Evolutionary conservation across 306 rosid species (phyloP), one percentile per base, ranked within the genome.

Genomic region (Cucurbita argyrosperma): DNA sequence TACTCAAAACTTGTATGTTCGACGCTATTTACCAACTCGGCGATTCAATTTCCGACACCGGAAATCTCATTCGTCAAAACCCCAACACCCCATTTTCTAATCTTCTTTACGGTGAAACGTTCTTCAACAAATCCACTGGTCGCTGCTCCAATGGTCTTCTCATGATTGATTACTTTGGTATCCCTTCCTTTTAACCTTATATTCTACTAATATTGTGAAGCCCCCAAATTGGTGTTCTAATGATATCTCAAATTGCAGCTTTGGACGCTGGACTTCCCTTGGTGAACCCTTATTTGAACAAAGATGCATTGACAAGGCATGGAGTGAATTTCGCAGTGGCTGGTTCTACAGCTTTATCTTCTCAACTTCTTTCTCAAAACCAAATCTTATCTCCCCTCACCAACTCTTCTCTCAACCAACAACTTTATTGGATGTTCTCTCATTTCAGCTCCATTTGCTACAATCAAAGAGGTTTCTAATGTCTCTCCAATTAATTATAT

Each of bases 321-420:
- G 81, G 81, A 30, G 51, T 57, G 49, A 72, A 72, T 6, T 78
- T 78, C 55, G 81, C 81, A 9, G 74, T 72, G 40, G 77, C 74
- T 30, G 77, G 77, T 39, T 62, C 81, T 30, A 78, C 81, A 0
- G 77, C 81, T 52, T 63, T 72, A 58, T 4, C 73, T n/a, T 15
- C 8, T 10, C 4, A 53, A 4, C 4, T 43, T 72, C 77, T 26
- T 53, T 68, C 63, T 3, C 15, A 26, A 1, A 62, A 19, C 3
- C 53, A 63, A 8, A 52, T 78, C 35, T 16, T 15, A 0, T 14
- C 65, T 57, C 67, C 74, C 30, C 2, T 30, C 2, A 73, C 77
- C 5, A 53, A 35, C 8, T 40, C 57, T 23, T 53, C 74, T 53
- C 52, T 78, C 16, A 37, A 16, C 4, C 37, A 14, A 0, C 81